A percentile compares a stretch with the other conserved stretches of the same genome.
Evolutionary conservation across 768 basidiomycete species (phyloP).

Genomic region (Lactarius akahatsu): DNA sequence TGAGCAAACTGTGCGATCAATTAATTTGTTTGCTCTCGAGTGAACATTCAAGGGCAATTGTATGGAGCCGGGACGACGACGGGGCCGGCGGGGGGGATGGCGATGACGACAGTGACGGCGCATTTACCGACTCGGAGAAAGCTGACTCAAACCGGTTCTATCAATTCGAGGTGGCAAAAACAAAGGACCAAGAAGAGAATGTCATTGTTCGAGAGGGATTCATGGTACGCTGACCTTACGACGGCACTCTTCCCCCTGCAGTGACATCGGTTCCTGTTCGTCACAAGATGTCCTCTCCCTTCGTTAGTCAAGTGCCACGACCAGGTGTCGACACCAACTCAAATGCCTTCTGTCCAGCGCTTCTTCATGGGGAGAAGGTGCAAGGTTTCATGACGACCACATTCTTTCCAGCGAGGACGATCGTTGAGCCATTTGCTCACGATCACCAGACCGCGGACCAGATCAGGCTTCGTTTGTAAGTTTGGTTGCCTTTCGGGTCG

Average conservation of each 20-base stretch:
- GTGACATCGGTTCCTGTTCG: not conserved
- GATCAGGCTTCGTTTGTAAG: slow-evolving; percentile 3
- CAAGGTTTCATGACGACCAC: slow-evolving; percentile 29
- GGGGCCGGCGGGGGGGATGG: not conserved
- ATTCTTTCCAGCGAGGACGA: slow-evolving; percentile 5
- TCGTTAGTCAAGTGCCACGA: not conserved
- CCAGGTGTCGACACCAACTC: not conserved
- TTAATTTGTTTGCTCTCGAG: slow-evolving; percentile 50
- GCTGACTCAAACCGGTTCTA: slow-evolving; percentile 49
- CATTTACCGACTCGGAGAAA: slow-evolving; percentile 39
- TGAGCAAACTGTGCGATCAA: slow-evolving; percentile 45
- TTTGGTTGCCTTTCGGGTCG: too few species aligned
- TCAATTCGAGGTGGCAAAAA: slow-evolving; percentile 55
- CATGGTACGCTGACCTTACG: slow-evolving; percentile 36
- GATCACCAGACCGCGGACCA: not conserved
- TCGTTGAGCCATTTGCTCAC: not conserved
- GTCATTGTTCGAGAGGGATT: slow-evolving; percentile 47
- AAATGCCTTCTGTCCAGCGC: not conserved
- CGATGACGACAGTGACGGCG: slow-evolving; percentile 18
- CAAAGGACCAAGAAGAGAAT: slow-evolving; percentile 54
- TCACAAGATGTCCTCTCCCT: slow-evolving; percentile 1
- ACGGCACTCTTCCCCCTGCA: not conserved
- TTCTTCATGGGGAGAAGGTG: slow-evolving; percentile 27
- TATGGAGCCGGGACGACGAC: slow-evolving; percentile 43
- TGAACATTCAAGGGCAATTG: slow-evolving; percentile 45